phyloP scores from a whole-genome alignment of 2,329 filamentous ascomycete species.

The Colletotrichum theobromicola region DNA sequence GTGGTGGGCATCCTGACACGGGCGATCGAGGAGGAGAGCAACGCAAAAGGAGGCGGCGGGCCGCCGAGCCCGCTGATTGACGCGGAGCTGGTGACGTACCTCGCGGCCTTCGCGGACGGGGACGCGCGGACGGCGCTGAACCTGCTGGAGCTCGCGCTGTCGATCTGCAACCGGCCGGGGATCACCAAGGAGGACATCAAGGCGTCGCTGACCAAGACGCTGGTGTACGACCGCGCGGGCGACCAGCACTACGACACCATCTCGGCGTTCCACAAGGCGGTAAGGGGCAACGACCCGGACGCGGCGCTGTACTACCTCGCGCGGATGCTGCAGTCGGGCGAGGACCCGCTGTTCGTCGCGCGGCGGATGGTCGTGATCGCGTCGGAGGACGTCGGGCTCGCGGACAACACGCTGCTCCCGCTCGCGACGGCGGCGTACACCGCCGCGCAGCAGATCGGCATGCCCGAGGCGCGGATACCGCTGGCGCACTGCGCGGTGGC shows the following conservation, averaged over 20 bases:
- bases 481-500: constrained; percentile 88
- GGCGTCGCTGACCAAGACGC: constrained; percentile 81
- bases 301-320: constrained; percentile 93
- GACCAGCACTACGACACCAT: constrained; percentile 99
- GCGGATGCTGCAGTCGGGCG: constrained; percentile 93
- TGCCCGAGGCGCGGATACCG: constrained; percentile 93
- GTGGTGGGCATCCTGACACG: constrained; percentile 76
- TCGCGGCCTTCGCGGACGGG: constrained; percentile 87
- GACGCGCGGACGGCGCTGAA: constrained; percentile 94
- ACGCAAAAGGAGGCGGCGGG: constrained; percentile 23
- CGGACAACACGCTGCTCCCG: constrained; percentile 82
- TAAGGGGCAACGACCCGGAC: constrained; percentile 85
- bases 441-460: constrained; percentile 89
- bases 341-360: constrained; percentile 92
- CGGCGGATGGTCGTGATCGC: constrained; percentile 94
- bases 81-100: constrained; percentile 77
- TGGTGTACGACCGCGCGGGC: constrained; percentile 93
- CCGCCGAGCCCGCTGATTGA: constrained; percentile 67
- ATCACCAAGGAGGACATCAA: constrained; percentile 82
- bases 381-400: constrained; percentile 90
- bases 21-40: constrained; percentile 72
- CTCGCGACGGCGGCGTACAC: constrained; percentile 87
- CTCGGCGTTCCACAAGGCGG: constrained; percentile 94
- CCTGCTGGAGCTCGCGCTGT: constrained; percentile 86
- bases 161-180: constrained; percentile 66